Evolutionary conservation across 345 rosid species (phyloP).

Genomic region (Isatis tinctoria): DNA sequence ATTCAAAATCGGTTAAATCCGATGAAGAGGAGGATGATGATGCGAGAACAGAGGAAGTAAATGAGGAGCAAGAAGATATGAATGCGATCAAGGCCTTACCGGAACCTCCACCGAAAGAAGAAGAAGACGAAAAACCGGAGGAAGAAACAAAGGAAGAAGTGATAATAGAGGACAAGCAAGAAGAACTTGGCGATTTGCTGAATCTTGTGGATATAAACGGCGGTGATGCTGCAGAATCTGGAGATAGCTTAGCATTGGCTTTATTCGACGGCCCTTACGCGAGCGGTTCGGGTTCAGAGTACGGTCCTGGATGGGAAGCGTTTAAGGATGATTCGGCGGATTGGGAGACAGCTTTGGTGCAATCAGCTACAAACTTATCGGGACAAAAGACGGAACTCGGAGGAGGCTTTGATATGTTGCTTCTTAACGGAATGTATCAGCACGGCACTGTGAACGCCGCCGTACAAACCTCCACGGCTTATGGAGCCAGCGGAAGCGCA

Average conservation of each 20-base stretch:
- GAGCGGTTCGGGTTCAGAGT: slow-evolving; percentile 12
- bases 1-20: neutral
- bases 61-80: slow-evolving; percentile 42
- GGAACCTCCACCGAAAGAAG: slow-evolving; percentile 40
- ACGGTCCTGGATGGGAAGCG: slow-evolving; percentile 56
- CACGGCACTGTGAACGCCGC: slow-evolving; percentile 27
- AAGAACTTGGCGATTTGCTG: slow-evolving; percentile 49
- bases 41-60: slow-evolving; percentile 21
- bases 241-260: slow-evolving; percentile 52
- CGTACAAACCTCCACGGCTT: slow-evolving; percentile 19
- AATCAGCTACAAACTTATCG: slow-evolving; percentile 50
- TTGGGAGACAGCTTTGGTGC: slow-evolving; percentile 79
- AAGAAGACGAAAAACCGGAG: slow-evolving; percentile 14
- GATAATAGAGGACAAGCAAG: slow-evolving; percentile 17
- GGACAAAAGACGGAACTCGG: slow-evolving; percentile 33
- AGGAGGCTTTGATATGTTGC: slow-evolving; percentile 39
- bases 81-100: slow-evolving; percentile 58
- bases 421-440: slow-evolving; percentile 42
- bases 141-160: slow-evolving; percentile 22
- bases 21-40: slow-evolving; percentile 31
- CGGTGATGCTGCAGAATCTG: slow-evolving; percentile 34
- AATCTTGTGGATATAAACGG: slow-evolving; percentile 44
- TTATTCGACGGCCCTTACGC: slow-evolving; percentile 51
- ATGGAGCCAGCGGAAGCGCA: slow-evolving; percentile 49
- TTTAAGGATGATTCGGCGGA: slow-evolving; percentile 51